phyloP scores from a whole-genome alignment of 208 protist genomes.

The Angomonas deanei region DNA sequence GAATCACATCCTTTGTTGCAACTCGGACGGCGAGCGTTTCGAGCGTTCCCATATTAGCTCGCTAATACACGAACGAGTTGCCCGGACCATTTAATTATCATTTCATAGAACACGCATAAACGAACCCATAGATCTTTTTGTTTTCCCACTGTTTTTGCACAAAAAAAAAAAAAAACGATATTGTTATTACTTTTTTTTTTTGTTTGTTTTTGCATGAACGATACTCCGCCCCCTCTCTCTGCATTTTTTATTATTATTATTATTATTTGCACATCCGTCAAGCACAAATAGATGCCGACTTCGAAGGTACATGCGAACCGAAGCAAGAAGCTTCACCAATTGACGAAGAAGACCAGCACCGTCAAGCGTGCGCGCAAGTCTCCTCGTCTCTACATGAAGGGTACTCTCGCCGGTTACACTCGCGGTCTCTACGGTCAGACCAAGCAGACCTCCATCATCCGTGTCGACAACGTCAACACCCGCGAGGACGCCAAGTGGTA shows the following conservation, averaged over 20 bases:
- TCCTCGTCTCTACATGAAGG: constrained; percentile 91
- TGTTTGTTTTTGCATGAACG: neutral
- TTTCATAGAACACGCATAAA: neutral
- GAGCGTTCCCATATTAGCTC: constrained; percentile 37
- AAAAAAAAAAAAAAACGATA: constrained; percentile 3
- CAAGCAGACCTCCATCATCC: constrained; percentile 92
- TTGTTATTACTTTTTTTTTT: constrained; percentile 5
- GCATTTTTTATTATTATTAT: constrained; percentile 1
- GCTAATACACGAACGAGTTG: neutral
- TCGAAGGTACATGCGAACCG: constrained; percentile 76
- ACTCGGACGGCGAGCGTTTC: constrained; percentile 24
- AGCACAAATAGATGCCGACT: constrained; percentile 45
- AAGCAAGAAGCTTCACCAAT: constrained; percentile 89
- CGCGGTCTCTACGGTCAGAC: constrained; percentile 92
- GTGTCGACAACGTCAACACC: constrained; percentile 96
- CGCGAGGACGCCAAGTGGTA: constrained; percentile 96
- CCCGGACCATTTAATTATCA: neutral
- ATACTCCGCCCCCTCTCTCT: too few species aligned
- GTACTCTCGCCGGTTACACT: constrained; percentile 85
- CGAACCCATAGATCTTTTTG: constrained; percentile 12
- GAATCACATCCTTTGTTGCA: constrained; percentile 49
- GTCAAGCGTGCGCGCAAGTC: constrained; percentile 84
- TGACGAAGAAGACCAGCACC: constrained; percentile 77
- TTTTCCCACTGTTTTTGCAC: constrained; percentile 14
- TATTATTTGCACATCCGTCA: too few species aligned